These are phyloP conservation scores for Astragalus glycyphyllos DNA, from an alignment of 306 rosid species.

Conservation along the genomic window DNA sequence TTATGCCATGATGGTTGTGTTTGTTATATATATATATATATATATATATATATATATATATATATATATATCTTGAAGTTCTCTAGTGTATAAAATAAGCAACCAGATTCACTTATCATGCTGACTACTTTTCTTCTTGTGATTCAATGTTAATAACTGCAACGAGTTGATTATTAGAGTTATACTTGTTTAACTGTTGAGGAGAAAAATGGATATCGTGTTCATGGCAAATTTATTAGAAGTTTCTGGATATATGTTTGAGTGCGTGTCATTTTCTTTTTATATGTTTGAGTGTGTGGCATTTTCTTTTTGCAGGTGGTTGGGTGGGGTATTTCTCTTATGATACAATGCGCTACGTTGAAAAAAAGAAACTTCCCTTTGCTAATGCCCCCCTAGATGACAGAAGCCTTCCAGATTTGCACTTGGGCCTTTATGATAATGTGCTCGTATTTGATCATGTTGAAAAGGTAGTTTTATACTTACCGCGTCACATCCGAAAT, in stretches of 20 bases:
- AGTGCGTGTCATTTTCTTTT: slow-evolving; percentile 28
- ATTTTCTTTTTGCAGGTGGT: slow-evolving; percentile 68
- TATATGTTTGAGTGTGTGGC: slow-evolving; percentile 16
- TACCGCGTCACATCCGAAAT: slow-evolving; percentile 24
- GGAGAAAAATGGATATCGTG: slow-evolving; percentile 11
- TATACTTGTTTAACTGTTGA: slow-evolving; percentile 7
- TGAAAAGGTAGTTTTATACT: slow-evolving; percentile 67
- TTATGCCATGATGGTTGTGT: not conserved
- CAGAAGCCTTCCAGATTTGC: slow-evolving; percentile 92
- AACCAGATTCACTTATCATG: slow-evolving; percentile 7
- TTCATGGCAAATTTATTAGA: slow-evolving; percentile 11
- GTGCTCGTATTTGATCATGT: slow-evolving; percentile 96
- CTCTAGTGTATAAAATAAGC: not conserved
- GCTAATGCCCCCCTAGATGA: slow-evolving; percentile 82
- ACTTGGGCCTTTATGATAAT: slow-evolving; percentile 90
- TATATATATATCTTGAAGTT: slow-evolving; percentile 9
- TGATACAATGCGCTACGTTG: slow-evolving; percentile 95
- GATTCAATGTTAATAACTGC: slow-evolving; percentile 11
- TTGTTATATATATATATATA: not conserved
- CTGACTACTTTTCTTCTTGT: not conserved
- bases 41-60: not conserved
- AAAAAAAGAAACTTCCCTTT: slow-evolving; percentile 93
- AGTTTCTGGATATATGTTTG: slow-evolving; percentile 31
- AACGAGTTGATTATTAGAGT: slow-evolving; percentile 5
- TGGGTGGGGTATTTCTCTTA: slow-evolving; percentile 98